Evolutionary conservation across 441 rosid genomes (phyloP).

Genomic region (Macaranga tanarius): DNA sequence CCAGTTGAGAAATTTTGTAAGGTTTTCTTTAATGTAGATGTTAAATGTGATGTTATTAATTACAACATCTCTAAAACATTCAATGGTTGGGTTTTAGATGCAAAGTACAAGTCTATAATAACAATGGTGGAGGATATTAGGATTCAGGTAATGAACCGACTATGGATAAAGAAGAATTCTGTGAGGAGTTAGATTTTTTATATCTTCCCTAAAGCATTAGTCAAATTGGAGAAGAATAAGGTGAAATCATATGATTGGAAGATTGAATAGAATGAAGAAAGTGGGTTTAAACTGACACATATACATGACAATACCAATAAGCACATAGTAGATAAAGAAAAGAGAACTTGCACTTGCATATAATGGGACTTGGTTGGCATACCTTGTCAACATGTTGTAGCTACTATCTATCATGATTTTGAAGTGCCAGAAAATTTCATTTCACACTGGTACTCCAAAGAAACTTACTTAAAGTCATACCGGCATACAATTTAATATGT

Average conservation of each 20-base stretch:
- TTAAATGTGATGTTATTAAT: background rate
- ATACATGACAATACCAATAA: background rate
- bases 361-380: background rate
- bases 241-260: background rate
- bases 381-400: background rate
- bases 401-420: background rate
- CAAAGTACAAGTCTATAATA: background rate
- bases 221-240: background rate
- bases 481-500: background rate
- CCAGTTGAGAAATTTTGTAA: background rate
- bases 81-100: background rate
- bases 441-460: background rate
- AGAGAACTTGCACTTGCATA: background rate
- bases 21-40: background rate
- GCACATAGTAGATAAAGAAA: background rate
- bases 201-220: background rate
- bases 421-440: background rate
- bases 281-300: background rate
- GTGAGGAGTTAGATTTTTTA: background rate
- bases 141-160: background rate
- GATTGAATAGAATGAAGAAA: background rate
- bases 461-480: background rate
- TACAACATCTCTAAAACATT: background rate
- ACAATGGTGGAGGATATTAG: background rate
- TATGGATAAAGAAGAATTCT: background rate